Conservation (phyloP, 2,329 filamentous ascomycete genomes). For the Biscogniauxia marginata region DNA sequence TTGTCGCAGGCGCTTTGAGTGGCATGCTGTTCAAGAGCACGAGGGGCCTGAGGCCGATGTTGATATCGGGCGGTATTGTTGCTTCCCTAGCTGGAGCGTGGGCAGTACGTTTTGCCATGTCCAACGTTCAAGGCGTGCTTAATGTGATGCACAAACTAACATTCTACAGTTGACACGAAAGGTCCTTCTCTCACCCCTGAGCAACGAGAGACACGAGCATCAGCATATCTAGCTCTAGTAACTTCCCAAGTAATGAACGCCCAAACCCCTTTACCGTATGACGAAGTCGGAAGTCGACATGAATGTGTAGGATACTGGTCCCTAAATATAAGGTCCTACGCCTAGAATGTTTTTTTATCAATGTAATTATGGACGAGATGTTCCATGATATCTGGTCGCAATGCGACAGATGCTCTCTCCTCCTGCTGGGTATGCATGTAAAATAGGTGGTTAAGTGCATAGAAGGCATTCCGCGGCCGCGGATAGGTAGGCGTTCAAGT, state of each 20-base stretch:
- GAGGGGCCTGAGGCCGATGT: slow-evolving; percentile 83
- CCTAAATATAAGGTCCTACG: slow-evolving; percentile 17
- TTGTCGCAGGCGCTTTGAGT: slow-evolving; percentile 80
- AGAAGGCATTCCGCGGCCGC: slow-evolving; percentile 38
- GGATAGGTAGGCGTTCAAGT: slow-evolving; percentile 35
- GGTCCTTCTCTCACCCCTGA: slow-evolving; percentile 21
- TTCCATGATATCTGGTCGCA: slow-evolving; percentile 29
- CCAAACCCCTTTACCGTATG: background rate
- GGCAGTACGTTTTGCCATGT: slow-evolving; percentile 74
- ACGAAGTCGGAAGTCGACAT: slow-evolving; percentile 2
- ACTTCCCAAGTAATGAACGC: slow-evolving; percentile 7
- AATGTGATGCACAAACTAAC: slow-evolving; percentile 19
- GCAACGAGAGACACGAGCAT: slow-evolving; percentile 19
- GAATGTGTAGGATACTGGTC: slow-evolving; percentile 31
- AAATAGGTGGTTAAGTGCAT: slow-evolving; percentile 49
- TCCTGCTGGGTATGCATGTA: slow-evolving; percentile 49
- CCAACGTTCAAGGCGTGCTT: background rate
- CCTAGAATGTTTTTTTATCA: slow-evolving; percentile 18
- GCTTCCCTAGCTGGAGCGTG: slow-evolving; percentile 81
- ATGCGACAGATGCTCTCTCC: slow-evolving; percentile 54
- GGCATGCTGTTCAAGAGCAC: slow-evolving; percentile 98
- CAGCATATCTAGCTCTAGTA: slow-evolving; percentile 17
- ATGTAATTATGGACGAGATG: slow-evolving; percentile 18
- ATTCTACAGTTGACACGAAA: slow-evolving; percentile 27
- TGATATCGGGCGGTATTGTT: slow-evolving; percentile 90